Evolutionary conservation across 176 grass and related monocot species (phyloP).

Genomic region (sorghum (Sorghum bicolor)): DNA sequence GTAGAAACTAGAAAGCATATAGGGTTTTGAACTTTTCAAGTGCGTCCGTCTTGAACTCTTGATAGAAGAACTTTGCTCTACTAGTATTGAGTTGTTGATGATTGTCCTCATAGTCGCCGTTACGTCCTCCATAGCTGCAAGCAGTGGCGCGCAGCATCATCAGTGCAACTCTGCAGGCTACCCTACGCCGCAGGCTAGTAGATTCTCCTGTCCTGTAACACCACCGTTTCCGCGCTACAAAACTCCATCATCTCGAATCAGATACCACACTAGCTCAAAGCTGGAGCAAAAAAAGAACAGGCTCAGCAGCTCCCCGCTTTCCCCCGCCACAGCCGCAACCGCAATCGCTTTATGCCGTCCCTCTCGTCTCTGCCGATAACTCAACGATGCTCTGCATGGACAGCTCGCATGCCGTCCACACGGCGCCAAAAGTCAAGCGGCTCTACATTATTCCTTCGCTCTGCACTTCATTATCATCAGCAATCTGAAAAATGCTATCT

Average conservation of each 20-base stretch:
- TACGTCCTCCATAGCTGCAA: too few relatives aligned
- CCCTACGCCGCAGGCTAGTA: background rate
- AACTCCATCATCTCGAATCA: slow-evolving; percentile 26
- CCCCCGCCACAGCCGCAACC: background rate
- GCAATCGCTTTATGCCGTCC: background rate
- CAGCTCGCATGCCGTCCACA: background rate
- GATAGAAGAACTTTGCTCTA: too few relatives aligned
- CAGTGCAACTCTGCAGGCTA: background rate
- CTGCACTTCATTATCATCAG: background rate
- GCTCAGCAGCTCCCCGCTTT: background rate
- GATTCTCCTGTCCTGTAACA: background rate
- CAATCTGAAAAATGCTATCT: background rate
- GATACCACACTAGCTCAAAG: slow-evolving; percentile 29
- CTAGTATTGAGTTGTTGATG: too few relatives aligned
- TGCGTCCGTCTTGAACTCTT: too few relatives aligned
- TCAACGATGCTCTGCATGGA: background rate
- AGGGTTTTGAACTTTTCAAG: too few relatives aligned
- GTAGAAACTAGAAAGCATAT: too few relatives aligned
- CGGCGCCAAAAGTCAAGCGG: background rate
- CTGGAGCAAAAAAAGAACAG: slow-evolving; percentile 1
- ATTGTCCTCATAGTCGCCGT: too few relatives aligned
- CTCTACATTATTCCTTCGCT: slow-evolving; percentile 35
- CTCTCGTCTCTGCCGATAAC: background rate
- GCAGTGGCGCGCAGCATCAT: background rate
- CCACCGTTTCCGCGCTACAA: background rate